Conservation (phyloP, 345 rosid species). For the Angophora floribunda region DNA sequence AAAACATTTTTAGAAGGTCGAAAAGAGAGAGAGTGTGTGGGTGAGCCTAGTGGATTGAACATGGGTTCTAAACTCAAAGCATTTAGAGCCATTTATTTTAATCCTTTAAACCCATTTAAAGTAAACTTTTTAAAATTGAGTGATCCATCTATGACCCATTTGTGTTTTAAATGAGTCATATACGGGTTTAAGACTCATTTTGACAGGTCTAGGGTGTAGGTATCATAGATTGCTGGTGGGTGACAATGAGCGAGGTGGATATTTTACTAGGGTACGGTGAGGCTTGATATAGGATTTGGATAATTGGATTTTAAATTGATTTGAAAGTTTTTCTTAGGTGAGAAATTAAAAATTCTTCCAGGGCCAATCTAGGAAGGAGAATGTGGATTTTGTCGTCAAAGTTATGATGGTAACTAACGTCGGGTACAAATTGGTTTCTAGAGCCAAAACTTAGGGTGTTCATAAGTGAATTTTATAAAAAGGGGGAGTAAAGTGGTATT, state of each 20-base stretch:
- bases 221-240: not conserved
- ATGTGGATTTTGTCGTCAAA: not conserved
- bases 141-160: too few species aligned
- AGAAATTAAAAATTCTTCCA: not conserved
- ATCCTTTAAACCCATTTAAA: too few species aligned
- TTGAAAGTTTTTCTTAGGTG: not conserved
- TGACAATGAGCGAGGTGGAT: not conserved
- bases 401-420: not conserved
- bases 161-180: too few species aligned
- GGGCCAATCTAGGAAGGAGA: not conserved
- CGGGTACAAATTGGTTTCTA: not conserved
- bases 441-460: not conserved
- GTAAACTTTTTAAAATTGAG: too few species aligned
- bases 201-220: not conserved
- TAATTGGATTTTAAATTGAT: not conserved
- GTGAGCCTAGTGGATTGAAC: too few species aligned
- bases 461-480: not conserved
- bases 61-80: too few species aligned
- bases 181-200: too few species aligned
- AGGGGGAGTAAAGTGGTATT: not conserved
- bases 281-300: not conserved
- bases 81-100: too few species aligned
- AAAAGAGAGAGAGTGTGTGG: too few species aligned
- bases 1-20: too few species aligned
- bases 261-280: not conserved